These are phyloP conservation scores for Elsinoe ampelina DNA, from an alignment of 2,329 filamentous ascomycete species.

Conservation along the genomic window DNA sequence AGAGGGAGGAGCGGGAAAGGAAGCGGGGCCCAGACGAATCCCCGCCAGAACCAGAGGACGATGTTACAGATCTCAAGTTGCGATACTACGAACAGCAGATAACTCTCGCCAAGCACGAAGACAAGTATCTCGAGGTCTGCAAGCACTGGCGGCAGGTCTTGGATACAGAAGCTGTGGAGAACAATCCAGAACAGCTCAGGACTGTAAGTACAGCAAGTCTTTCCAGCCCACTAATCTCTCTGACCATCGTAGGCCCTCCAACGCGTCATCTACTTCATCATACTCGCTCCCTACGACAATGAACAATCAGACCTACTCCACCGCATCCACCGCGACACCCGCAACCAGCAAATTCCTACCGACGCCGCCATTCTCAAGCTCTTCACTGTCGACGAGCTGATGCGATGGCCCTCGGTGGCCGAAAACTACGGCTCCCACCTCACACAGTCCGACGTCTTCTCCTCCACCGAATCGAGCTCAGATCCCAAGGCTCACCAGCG, in stretches of 20 bases:
- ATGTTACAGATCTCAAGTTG: conserved; percentile 93
- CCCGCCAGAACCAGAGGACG: conserved; percentile 67
- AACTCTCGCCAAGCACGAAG: conserved; percentile 85
- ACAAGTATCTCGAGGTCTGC: conserved; percentile 95
- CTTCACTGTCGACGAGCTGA: conserved; percentile 91
- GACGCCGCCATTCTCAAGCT: conserved; percentile 84
- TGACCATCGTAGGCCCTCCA: conserved; percentile 59
- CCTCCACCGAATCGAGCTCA: conserved; percentile 46
- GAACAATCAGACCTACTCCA: conserved; percentile 96
- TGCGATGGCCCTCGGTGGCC: conserved; percentile 94
- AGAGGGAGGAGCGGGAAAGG: conserved; percentile 73
- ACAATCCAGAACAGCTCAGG: conserved; percentile 75
- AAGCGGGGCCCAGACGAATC: conserved; percentile 68
- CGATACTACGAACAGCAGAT: conserved; percentile 97
- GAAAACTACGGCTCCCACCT: conserved; percentile 83
- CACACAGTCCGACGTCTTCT: conserved; percentile 80
- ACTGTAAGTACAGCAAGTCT: conserved; percentile 50
- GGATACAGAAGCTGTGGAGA: conserved; percentile 90
- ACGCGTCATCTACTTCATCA: conserved; percentile 94
- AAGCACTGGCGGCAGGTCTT: conserved; percentile 96
- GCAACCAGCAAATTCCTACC: conserved; percentile 61
- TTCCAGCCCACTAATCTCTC: conserved; percentile 17
- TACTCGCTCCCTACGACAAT: conserved; percentile 94
- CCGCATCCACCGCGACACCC: conserved; percentile 76
- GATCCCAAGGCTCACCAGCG: conserved; percentile 76